A percentile compares a stretch with the other conserved stretches of the same genome.
phyloP scores from a whole-genome alignment of 768 basidiomycete genomes.

The Phaffia australis region DNA sequence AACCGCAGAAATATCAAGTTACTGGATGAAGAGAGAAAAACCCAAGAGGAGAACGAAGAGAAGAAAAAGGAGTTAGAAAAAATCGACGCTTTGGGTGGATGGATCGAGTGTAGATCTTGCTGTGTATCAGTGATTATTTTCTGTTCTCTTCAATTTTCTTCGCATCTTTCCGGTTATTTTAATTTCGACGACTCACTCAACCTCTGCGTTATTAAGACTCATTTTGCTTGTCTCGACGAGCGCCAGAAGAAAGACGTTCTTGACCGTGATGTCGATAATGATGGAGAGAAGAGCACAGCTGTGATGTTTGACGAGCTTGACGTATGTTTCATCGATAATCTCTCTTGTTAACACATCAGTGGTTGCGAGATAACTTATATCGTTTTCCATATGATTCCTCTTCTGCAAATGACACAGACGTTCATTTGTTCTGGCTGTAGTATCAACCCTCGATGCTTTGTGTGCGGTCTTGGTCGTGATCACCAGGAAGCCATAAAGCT shows the following conservation, averaged over 20 bases:
- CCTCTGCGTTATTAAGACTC: neutral
- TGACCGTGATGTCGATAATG: neutral
- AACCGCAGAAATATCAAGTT: too few species aligned
- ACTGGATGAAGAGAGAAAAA: neutral
- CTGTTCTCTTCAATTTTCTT: conserved; percentile 50
- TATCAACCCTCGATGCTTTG: conserved; percentile 13
- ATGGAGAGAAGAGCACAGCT: neutral
- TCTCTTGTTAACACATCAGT: neutral
- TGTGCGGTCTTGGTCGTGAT: conserved; percentile 5
- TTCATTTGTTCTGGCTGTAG: conserved; percentile 14
- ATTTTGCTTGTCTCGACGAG: conserved; percentile 21
- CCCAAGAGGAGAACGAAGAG: neutral
- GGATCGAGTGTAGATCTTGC: conserved; percentile 74
- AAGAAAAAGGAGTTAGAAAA: conserved; percentile 1
- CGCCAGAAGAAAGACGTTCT: neutral
- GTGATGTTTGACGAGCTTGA: conserved; percentile 5
- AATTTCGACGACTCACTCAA: neutral
- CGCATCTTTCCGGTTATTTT: conserved; percentile 30
- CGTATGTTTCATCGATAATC: neutral
- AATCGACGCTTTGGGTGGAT: conserved; percentile 54
- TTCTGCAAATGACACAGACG: neutral
- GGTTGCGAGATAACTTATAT: neutral
- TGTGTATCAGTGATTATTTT: conserved; percentile 66
- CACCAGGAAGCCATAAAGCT: conserved; percentile 3
- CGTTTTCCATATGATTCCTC: neutral